These are phyloP conservation scores for Zymoseptoria tritici DNA, from an alignment of 2,329 filamentous ascomycete genomes.

Conservation along the genomic window DNA sequence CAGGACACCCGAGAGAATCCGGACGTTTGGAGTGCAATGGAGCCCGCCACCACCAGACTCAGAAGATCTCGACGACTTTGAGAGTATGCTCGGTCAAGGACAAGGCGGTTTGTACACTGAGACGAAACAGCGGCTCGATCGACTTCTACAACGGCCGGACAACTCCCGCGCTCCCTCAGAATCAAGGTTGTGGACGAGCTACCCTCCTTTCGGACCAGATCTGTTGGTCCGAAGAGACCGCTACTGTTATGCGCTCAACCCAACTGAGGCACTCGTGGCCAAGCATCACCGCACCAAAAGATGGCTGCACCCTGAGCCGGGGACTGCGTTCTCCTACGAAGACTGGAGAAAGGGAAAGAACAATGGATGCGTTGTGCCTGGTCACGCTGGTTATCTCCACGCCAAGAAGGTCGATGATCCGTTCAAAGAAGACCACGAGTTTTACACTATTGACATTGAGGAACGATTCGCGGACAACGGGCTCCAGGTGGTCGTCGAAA, in stretches of 20 bases:
- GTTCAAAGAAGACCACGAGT: not conserved
- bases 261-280: not conserved
- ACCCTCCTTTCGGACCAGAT: not conserved
- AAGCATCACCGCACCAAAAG: not conserved
- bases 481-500: constrained; percentile 55
- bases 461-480: constrained; percentile 34
- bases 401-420: constrained; percentile 15
- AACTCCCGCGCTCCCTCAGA: not conserved
- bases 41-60: not conserved
- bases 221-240: not conserved
- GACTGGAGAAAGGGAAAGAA: not conserved
- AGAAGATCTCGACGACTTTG: not conserved
- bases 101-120: not conserved
- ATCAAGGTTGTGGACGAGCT: not conserved
- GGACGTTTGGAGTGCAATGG: not conserved
- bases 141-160: not conserved
- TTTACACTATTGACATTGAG: constrained; percentile 15
- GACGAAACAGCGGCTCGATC: not conserved
- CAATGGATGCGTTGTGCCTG: not conserved
- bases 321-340: constrained; percentile 1
- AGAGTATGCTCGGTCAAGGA: not conserved
- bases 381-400: not conserved
- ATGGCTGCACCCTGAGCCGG: constrained; percentile 7
- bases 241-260: not conserved
- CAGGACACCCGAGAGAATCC: constrained; percentile 1